Evolutionary conservation across 495 filamentous ascomycete genomes (phyloP), one percentile per base, ranked within the genome.

Genomic region (Platismatia glauca): DNA sequence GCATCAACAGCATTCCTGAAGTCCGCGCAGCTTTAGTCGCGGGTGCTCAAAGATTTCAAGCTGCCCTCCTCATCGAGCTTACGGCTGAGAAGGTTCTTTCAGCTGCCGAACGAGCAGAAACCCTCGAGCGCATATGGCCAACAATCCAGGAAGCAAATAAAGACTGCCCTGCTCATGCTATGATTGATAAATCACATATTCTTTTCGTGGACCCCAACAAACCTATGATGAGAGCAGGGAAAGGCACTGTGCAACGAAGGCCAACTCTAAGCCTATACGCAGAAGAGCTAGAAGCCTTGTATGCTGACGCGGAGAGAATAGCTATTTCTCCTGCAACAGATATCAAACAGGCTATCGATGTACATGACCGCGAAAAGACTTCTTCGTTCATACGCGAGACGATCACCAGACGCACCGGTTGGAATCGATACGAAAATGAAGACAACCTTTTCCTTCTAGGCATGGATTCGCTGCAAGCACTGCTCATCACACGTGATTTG

Each of bases 401-500:
- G 46, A 29, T 52, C 27, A 29, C 46, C 15, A 29, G 22, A 52
- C n/a, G n/a, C 27, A 29, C 27, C 5, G 46, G 27, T 22, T 29
- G 34, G 16, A 34, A n/a, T 16, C n/a, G n/a, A 18, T 29, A 35
- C 22, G 34, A 31, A 18, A 24, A 48, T 5, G 68, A 65, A 8
- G 71, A 73, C 60, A 52, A 52, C 22, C 72, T 78, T 58, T 79
- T 82, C 59, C 57, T 71, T 3, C 59, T 66, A 15, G 77, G 78
- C 12, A 72, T 85, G 48, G 80, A 84, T 64, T 84, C 81, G n/a
- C 71, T 85, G 66, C 77, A 80, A 39, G 75, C 63, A 38, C 37
- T 38, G 2, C 37, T 38, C 37, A 38, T 11, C n/a, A n/a, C n/a
- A n/a, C n/a, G n/a, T n/a, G n/a, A n/a, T n/a, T n/a, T n/a, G n/a